phyloP scores from a whole-genome alignment of 805 yeast genomes.

The Nakazawaea wyomingensis region DNA sequence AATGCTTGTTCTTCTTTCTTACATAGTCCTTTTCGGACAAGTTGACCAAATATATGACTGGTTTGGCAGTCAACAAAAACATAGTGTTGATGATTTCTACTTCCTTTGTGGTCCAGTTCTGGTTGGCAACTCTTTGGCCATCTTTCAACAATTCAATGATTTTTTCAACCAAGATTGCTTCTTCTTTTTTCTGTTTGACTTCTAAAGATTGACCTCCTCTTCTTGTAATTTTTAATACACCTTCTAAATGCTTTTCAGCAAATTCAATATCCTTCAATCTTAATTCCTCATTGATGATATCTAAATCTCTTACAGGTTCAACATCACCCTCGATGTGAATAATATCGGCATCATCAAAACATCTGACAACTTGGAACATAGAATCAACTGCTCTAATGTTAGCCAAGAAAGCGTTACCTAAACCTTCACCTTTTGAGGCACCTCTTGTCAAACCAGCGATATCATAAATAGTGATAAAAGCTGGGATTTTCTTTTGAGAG shows the following conservation, averaged over 20 bases:
- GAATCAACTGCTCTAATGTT: constrained; percentile 72
- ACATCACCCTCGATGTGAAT: constrained; percentile 62
- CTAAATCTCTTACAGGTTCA: constrained; percentile 59
- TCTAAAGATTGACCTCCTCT: constrained; percentile 64
- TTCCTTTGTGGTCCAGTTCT: constrained; percentile 59
- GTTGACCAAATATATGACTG: constrained; percentile 74
- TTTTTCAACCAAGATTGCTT: constrained; percentile 50
- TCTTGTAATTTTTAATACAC: constrained; percentile 49
- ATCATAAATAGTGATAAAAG: constrained; percentile 55
- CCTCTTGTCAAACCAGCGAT: constrained; percentile 69
- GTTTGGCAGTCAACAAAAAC: constrained; percentile 81
- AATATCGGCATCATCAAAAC: constrained; percentile 58
- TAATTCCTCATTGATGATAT: constrained; percentile 60
- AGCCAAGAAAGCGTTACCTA: constrained; percentile 68
- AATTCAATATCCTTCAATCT: constrained; percentile 63
- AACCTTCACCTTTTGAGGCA: constrained; percentile 60
- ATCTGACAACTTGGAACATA: constrained; percentile 62
- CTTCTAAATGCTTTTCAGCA: constrained; percentile 66
- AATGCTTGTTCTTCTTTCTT: constrained; percentile 45
- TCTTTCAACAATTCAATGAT: constrained; percentile 59
- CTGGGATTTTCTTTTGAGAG: constrained; percentile 47
- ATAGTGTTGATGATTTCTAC: constrained; percentile 62
- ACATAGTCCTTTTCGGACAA: constrained; percentile 67
- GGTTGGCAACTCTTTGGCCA: constrained; percentile 57
- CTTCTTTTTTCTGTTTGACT: constrained; percentile 60